Conservation (phyloP, 352 stramenopile genomes). For the Globisporangium middletonii region DNA sequence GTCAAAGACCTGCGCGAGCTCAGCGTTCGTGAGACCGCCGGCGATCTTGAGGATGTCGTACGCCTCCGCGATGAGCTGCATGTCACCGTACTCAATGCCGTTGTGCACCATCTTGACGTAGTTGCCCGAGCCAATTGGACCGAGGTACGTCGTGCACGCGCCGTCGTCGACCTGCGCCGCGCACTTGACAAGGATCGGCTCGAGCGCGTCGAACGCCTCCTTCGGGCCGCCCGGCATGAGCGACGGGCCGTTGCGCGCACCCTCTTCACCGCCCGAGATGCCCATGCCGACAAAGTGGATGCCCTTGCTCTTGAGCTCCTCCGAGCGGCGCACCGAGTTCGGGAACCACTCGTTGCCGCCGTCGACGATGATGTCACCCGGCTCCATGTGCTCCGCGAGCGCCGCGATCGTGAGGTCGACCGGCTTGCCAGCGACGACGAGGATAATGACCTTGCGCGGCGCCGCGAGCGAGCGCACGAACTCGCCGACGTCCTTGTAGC, state of each 20-base stretch:
- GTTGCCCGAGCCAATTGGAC: constrained; percentile 95
- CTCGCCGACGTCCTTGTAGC: constrained; percentile 90
- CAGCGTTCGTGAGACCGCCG: constrained; percentile 86
- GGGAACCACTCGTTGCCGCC: constrained; percentile 99
- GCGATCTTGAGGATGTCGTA: constrained; percentile 97
- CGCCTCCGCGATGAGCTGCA: constrained; percentile 98
- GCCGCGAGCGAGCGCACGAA: constrained; percentile 90
- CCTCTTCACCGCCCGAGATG: constrained; percentile 98
- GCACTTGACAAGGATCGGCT: constrained; percentile 97
- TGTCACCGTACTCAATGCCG: constrained; percentile 99
- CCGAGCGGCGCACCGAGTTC: constrained; percentile 92
- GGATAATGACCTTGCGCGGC: constrained; percentile 97
- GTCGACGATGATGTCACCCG: constrained; percentile 98
- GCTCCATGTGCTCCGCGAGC: constrained; percentile 86
- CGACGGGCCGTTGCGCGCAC: constrained; percentile 95
- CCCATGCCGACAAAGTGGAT: constrained; percentile 99
- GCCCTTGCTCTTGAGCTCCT: constrained; percentile 92
- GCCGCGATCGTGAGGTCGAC: constrained; percentile 90
- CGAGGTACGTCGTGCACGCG: constrained; percentile 96
- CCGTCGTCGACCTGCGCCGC: constrained; percentile 93
- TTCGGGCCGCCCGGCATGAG: constrained; percentile 97
- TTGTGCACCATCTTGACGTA: constrained; percentile 99
- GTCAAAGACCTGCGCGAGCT: constrained; percentile 91
- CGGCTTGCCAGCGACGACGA: constrained; percentile 98
- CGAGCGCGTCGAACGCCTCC: constrained; percentile 95